phyloP scores from a whole-genome alignment of 2,329 filamentous ascomycete species.

The Neopestalotiopsis clavispora region DNA sequence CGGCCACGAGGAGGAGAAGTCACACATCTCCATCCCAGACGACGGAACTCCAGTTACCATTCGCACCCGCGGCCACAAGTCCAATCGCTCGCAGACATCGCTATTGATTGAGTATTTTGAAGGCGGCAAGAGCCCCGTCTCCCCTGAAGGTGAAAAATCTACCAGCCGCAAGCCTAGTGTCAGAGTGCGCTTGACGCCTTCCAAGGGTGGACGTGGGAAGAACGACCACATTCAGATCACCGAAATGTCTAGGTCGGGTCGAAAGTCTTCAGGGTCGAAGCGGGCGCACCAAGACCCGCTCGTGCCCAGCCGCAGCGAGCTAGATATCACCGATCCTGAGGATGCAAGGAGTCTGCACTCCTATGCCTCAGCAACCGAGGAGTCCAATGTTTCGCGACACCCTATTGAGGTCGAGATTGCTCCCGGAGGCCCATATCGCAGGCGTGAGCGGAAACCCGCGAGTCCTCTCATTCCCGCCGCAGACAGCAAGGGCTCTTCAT shows the following conservation, averaged over 20 bases:
- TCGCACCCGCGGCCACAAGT: constrained; percentile 69
- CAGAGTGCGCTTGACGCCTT: constrained; percentile 78
- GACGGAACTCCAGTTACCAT: constrained; percentile 94
- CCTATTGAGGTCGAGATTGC: constrained; percentile 92
- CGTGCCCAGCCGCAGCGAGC: constrained; percentile 62
- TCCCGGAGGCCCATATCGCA: constrained; percentile 51
- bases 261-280: constrained; percentile 65
- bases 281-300: constrained; percentile 48
- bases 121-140: constrained; percentile 64
- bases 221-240: constrained; percentile 87
- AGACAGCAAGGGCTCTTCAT: constrained; percentile 61
- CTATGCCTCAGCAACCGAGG: constrained; percentile 78
- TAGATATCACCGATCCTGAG: constrained; percentile 53
- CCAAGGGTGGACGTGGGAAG: constrained; percentile 64
- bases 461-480: constrained; percentile 68
- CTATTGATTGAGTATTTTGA: constrained; percentile 96
- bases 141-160: constrained; percentile 54
- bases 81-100: constrained; percentile 79
- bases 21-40: constrained; percentile 80
- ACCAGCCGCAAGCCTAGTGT: constrained; percentile 80
- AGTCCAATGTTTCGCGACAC: constrained; percentile 75
- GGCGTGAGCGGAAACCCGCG: constrained; percentile 61
- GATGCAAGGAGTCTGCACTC: constrained; percentile 74
- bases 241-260: constrained; percentile 65
- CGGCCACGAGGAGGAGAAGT: constrained; percentile 63